Conservation (phyloP, 352 stramenopile genomes). For the Globisporangium alternatum region DNA sequence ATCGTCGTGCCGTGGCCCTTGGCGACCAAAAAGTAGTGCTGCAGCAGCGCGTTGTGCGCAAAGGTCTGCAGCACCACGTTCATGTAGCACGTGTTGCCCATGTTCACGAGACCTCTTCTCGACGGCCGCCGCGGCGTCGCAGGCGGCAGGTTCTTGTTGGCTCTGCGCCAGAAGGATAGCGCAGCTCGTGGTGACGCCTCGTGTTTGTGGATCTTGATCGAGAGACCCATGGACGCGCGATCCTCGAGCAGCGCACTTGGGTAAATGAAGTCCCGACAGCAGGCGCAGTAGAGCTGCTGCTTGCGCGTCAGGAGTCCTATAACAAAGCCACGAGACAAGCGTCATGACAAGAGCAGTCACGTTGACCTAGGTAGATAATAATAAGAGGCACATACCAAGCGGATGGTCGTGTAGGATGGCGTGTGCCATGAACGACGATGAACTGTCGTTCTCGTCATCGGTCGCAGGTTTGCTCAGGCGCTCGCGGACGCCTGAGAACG, state of each 20-base stretch:
- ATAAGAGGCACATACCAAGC: conserved; percentile 31
- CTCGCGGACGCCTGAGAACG: conserved; percentile 43
- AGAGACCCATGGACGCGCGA: not conserved
- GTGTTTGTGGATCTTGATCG: conserved; percentile 1
- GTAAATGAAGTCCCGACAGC: conserved; percentile 65
- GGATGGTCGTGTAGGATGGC: conserved; percentile 55
- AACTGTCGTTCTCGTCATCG: conserved; percentile 15
- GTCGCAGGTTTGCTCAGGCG: conserved; percentile 21
- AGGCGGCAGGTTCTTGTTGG: conserved; percentile 20
- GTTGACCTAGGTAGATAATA: not conserved
- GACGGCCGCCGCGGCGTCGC: conserved; percentile 16
- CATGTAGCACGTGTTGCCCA: conserved; percentile 87
- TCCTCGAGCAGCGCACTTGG: conserved; percentile 20
- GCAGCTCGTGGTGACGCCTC: not conserved
- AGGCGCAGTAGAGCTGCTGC: conserved; percentile 52
- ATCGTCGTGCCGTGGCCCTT: conserved; percentile 59
- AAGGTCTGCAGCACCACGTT: conserved; percentile 75
- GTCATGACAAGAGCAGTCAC: not conserved
- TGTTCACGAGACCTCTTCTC: conserved; percentile 69
- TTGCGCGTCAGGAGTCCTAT: conserved; percentile 45
- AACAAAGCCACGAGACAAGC: not conserved
- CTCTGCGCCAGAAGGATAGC: conserved; percentile 17
- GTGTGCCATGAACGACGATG: conserved; percentile 51
- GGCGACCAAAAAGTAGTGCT: conserved; percentile 68
- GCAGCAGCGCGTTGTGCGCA: conserved; percentile 65